phyloP scores from a whole-genome alignment of 805 yeast species.

The Zygosaccharomyces gambellarensis region DNA sequence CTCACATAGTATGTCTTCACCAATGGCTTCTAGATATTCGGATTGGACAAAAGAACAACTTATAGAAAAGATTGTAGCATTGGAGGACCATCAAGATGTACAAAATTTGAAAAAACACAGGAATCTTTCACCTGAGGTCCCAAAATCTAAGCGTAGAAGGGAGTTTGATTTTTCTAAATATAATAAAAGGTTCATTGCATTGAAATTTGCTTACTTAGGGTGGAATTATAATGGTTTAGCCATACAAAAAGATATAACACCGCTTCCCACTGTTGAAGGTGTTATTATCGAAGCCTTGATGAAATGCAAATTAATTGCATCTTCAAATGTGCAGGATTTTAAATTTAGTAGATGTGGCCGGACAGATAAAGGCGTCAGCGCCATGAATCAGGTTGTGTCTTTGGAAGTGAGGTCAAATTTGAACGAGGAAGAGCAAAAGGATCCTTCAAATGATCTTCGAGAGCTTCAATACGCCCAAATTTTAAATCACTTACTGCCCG shows the following conservation, averaged over 20 bases:
- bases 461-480: slow-evolving; percentile 76
- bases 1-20: background rate
- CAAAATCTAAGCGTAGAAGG: slow-evolving; percentile 35
- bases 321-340: slow-evolving; percentile 55
- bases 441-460: slow-evolving; percentile 49
- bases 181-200: slow-evolving; percentile 64
- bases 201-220: slow-evolving; percentile 83
- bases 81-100: slow-evolving; percentile 40
- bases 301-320: slow-evolving; percentile 59
- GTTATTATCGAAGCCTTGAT: slow-evolving; percentile 66
- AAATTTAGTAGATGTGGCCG: slow-evolving; percentile 88
- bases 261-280: slow-evolving; percentile 82
- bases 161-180: slow-evolving; percentile 63
- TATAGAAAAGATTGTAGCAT: slow-evolving; percentile 48
- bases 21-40: slow-evolving; percentile 39
- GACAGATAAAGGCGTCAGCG: slow-evolving; percentile 96
- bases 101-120: background rate
- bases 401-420: slow-evolving; percentile 68
- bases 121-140: slow-evolving; percentile 5
- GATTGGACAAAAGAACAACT: slow-evolving; percentile 65
- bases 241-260: slow-evolving; percentile 67
- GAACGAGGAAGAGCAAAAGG: slow-evolving; percentile 54
- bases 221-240: slow-evolving; percentile 95
- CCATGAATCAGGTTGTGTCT: slow-evolving; percentile 90
- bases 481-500: slow-evolving; percentile 72